Evolutionary conservation across 1,139 yeast species (phyloP).

Genomic region (Pichia sp.): DNA sequence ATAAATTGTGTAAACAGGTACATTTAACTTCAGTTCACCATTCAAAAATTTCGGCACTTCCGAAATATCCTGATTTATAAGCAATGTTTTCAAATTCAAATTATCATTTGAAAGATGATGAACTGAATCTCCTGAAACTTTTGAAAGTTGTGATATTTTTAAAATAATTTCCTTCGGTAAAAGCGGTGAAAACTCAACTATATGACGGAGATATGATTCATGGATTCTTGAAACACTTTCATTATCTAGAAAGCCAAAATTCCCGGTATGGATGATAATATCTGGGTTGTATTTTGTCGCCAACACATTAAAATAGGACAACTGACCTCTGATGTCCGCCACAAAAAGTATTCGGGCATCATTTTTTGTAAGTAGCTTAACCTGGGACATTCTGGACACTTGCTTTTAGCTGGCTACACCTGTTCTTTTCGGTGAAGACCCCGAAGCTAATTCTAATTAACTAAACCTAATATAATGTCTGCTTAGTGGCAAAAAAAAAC

Average conservation of each 20-base stretch:
- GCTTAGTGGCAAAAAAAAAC: too few species aligned
- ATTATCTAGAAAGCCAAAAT: slow-evolving; percentile 69
- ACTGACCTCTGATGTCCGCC: slow-evolving; percentile 51
- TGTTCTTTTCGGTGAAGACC: background rate
- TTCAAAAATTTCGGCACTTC: slow-evolving; percentile 47
- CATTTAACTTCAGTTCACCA: slow-evolving; percentile 42
- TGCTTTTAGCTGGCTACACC: background rate
- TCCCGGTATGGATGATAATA: slow-evolving; percentile 64
- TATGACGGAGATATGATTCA: slow-evolving; percentile 51
- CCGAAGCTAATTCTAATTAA: too few species aligned
- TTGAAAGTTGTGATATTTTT: slow-evolving; percentile 41
- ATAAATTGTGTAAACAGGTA: slow-evolving; percentile 70
- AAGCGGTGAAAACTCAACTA: slow-evolving; percentile 62
- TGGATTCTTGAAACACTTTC: slow-evolving; percentile 53
- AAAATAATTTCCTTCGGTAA: slow-evolving; percentile 42
- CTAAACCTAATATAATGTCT: too few species aligned
- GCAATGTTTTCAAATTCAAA: slow-evolving; percentile 35
- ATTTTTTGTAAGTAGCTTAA: background rate
- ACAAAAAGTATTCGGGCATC: slow-evolving; percentile 37
- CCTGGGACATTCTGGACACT: background rate
- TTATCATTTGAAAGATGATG: slow-evolving; percentile 31
- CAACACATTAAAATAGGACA: slow-evolving; percentile 41
- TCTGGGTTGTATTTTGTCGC: slow-evolving; percentile 42
- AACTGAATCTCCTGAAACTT: slow-evolving; percentile 36
- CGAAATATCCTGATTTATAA: slow-evolving; percentile 39